Base-by-base conservation (phyloP, 441 rosid genomes). In the Omphalea diandra region DNA sequence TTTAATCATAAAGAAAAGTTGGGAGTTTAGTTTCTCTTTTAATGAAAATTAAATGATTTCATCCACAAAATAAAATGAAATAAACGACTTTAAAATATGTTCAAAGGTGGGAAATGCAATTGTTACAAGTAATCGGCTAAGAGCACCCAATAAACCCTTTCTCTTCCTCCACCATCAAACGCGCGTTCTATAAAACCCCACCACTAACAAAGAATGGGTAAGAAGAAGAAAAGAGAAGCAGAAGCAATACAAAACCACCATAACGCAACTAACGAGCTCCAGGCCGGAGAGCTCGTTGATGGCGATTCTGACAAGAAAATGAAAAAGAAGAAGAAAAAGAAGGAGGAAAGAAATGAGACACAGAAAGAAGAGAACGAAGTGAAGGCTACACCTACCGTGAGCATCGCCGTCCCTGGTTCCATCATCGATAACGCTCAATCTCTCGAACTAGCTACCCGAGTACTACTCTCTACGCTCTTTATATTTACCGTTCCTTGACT, bases 391-490 rank as follows among this genome's bases (percentile, higher is more conserved):
- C 84, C 95, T 5, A 95, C 95, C 3, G 86, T 95, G 41, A 93
- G 88, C 76, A 79, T 95, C 65, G 98, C 97, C 29, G 74, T 95
- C 24, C 85, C 99, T 41, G 99, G 95, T 61, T 95, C 99, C 78
- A 93, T 95, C 86, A 87, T 95, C 75, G 82, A 87, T 77, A 95
- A 95, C 83, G 77, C 99, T 73, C 98, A 95, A 62, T 95, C 99
- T 46, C 89, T 89, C 56, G 99, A 90, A 72, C 96, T 93, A 58
- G 97, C 99, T 44, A 90, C 99, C 60, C 91, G 98, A 36, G 98
- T 94, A 91, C 18, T 2, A 4, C 74, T 54, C 75, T 27, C 65
- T 69, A 46, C 33, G 46, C 76, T 73, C 71, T 36, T 32, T 67
- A n/a, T n/a, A n/a, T 35, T 44, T 36, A 15, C 46, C 20, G 9